These are phyloP conservation scores for Neocucurbitaria cava DNA, from an alignment of 2,329 filamentous ascomycete genomes.

Conservation along the genomic window DNA sequence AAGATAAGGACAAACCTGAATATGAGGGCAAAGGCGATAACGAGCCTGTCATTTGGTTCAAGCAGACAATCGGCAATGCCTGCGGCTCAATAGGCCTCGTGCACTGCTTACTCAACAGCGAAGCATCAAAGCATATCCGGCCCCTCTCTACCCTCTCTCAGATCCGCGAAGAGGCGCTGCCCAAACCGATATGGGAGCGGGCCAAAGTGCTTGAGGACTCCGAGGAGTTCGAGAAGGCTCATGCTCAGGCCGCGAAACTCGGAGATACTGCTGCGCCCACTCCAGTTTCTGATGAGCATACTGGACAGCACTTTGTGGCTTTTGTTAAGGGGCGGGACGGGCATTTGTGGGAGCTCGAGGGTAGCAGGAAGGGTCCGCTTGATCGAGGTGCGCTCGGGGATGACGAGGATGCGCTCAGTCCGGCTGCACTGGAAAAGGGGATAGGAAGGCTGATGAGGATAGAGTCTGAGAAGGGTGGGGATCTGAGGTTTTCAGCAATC, in stretches of 20 bases:
- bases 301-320: conserved; percentile 54
- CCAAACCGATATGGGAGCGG: conserved; percentile 54
- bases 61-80: conserved; percentile 64
- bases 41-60: conserved; percentile 66
- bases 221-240: conserved; percentile 52
- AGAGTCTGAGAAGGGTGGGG: conserved; percentile 45
- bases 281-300: conserved; percentile 34
- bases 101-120: conserved; percentile 61
- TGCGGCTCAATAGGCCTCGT: conserved; percentile 66
- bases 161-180: conserved; percentile 54
- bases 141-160: conserved; percentile 54
- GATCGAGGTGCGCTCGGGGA: conserved; percentile 50
- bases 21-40: conserved; percentile 57
- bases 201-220: conserved; percentile 61
- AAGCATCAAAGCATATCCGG: conserved; percentile 51
- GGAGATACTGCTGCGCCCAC: conserved; percentile 50
- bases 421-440: conserved; percentile 51
- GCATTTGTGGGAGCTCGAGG: conserved; percentile 57
- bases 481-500: conserved; percentile 55
- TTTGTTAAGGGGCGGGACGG: conserved; percentile 57
- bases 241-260: conserved; percentile 50
- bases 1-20: conserved; percentile 49
- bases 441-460: conserved; percentile 48
- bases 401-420: conserved; percentile 55
- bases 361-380: conserved; percentile 53